Percentiles rank a stretch among this genome's conserved stretches.
Evolutionary conservation across 306 rosid genomes (phyloP).

Genomic region (Cucumis hystrix): DNA sequence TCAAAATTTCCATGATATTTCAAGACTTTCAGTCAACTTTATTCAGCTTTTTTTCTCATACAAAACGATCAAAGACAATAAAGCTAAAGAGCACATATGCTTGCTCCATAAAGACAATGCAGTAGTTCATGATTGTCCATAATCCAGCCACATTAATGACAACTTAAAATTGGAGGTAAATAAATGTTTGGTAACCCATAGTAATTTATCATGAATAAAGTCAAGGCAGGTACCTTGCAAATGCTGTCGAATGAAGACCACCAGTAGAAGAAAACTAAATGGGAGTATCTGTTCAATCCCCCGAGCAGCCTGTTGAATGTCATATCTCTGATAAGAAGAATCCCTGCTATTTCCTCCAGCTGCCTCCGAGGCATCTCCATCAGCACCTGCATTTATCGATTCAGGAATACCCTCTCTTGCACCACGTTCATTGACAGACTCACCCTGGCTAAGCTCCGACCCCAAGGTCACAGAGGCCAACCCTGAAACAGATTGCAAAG

Average conservation of each 20-base stretch:
- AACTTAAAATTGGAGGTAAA: neutral
- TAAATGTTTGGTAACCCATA: neutral
- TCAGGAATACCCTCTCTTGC: conserved; percentile 38
- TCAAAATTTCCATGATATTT: neutral
- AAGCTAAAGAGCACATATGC: neutral
- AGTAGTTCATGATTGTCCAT: neutral
- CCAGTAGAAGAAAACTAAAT: conserved; percentile 85
- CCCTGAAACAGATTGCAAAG: conserved; percentile 13
- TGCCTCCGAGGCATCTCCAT: conserved; percentile 37
- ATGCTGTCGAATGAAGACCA: conserved; percentile 95
- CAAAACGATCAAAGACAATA: neutral
- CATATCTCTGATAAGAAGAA: conserved; percentile 91
- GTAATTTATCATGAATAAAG: neutral
- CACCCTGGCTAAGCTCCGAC: conserved; percentile 15
- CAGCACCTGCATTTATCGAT: conserved; percentile 18
- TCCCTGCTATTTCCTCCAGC: conserved; percentile 60
- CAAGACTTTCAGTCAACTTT: neutral
- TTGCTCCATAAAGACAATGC: neutral
- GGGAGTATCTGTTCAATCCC: conserved; percentile 95
- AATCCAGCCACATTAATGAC: neutral
- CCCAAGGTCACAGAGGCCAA: conserved; percentile 3
- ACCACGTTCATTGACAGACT: conserved; percentile 21
- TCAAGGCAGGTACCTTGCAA: conserved; percentile 56
- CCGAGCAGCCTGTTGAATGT: conserved; percentile 95
- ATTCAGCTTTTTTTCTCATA: neutral